phyloP scores from a whole-genome alignment of 148 eudicot species.

The Camellia lanceoleosa region DNA sequence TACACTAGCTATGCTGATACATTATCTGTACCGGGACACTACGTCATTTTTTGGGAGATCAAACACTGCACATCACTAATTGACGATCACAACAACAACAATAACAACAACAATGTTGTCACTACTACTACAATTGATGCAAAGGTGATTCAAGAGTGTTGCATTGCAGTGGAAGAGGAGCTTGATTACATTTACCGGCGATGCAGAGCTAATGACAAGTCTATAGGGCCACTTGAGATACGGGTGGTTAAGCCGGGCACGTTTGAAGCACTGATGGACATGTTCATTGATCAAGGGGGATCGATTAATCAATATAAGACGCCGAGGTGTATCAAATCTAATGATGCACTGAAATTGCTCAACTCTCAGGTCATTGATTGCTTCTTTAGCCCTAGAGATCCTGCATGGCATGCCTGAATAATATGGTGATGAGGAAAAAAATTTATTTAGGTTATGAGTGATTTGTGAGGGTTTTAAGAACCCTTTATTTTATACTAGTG shows the following conservation, averaged over 20 bases:
- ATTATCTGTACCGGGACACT: constrained; percentile 72
- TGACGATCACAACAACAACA: no score
- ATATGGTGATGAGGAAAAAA: no score
- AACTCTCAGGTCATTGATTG: constrained; percentile 44
- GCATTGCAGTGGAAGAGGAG: constrained; percentile 58
- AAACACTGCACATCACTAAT: not conserved
- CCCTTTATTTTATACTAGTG: no score
- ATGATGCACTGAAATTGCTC: constrained; percentile 50
- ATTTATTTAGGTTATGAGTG: no score
- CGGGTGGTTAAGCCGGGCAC: constrained; percentile 59
- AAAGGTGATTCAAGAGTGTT: constrained; percentile 51
- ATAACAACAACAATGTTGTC: no score
- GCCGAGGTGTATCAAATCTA: constrained; percentile 69
- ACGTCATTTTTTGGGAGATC: constrained; percentile 73
- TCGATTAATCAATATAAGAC: constrained; percentile 85
- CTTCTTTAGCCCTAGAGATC: constrained; percentile 65
- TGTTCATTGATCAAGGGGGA: constrained; percentile 56
- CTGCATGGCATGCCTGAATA: constrained; percentile 53
- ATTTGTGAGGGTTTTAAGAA: no score
- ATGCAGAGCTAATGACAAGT: constrained; percentile 55
- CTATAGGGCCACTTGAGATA: constrained; percentile 74
- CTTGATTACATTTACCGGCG: constrained; percentile 62
- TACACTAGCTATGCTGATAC: constrained; percentile 73
- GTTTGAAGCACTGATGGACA: constrained; percentile 68
- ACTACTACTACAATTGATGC: not conserved